Evolutionary conservation across 371 early-diverging fungal species (phyloP), one percentile per base, ranked within the genome.

Genomic region (Nosema bombycis): DNA sequence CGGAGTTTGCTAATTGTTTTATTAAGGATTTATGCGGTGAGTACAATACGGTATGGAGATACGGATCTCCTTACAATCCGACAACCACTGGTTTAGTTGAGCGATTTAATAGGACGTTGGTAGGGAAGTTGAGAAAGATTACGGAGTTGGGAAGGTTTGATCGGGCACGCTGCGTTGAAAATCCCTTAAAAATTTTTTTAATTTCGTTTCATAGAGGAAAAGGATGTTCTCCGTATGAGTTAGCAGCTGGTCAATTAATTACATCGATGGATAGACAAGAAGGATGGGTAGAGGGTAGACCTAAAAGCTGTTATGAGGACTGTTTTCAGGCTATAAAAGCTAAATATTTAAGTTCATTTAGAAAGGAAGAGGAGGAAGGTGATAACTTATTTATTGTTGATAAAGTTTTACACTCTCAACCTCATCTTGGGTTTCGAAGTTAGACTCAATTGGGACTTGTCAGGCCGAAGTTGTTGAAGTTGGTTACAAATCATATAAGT

Each of bases 41-140:
- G 6, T 29, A 73, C 15, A 38, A 24, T 24, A 21, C 66, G 24
- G 24, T 6, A 21, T 60, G 61, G 55, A 60, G 29, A 29, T 34
- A 26, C 66, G 32, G 63, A 2, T 73, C 73, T 24, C 66, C 66
- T 2, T 66, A 66, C 29, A 66, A 66, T 1, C 66, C 66, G 2
- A 66, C 36, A 3, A 73, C 73, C 2, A 60, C 61, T 14, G 65
- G 73, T 15, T 18, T 60, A 15, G 73, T 73, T 70, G 73, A 73
- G 36, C 10, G 73, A 12, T 55, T 73, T 65, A 73, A 73, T 28
- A 62, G 33, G 26, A 61, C 73, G 37, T 15, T 66, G 37, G 24
- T 46, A n/a, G 26, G 21, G 4, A 66, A 66, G 37, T 38, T 66
- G 33, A 73, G 34, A 67, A 73, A 73, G 24, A 29, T 73, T 28